Base-by-base conservation (phyloP, 768 basidiomycete species). In the Bullera alba region DNA sequence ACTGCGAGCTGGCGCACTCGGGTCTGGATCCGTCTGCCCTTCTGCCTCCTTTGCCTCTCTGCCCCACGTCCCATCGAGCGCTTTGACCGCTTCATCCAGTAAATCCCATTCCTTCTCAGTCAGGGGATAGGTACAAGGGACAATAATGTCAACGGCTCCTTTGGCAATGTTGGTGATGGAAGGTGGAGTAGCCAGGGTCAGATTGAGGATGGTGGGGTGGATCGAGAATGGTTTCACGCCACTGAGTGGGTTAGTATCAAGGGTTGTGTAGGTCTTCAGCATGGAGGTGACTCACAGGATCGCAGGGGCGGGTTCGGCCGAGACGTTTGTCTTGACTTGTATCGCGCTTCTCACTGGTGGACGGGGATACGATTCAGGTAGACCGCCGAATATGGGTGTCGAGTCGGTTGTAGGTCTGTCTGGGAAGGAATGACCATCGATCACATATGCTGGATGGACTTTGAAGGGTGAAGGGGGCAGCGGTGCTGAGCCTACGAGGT, bases 181-280 rank as follows among this genome's bases (percentile, higher is more conserved):
- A 4, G 66, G 63, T 10, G 60, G 51, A 15, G 52, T 50, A 3
- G 53, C 52, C 4, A 58, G 37, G 2, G 58, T 50, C 32, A 62
- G 43, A 46, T 64, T 57, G 37, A 68, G 61, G 46, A 65, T 48
- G n/a, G 63, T 63, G 6, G 66, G 63, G 43, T 67, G 65, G 42
- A 64, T 67, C 8, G 60, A 51, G 44, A 67, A 53, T 27, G 60
- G 56, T 44, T 58, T 57, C 28, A 58, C 50, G 7, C 53, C 52
- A 38, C 56, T 53, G 29, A n/a, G 32, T 23, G 6, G 25, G 23
- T n/a, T 32, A 5, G 28, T 25, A 43, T 43, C 42, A n/a, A n/a
- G n/a, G n/a, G n/a, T n/a, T 14, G 23, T 43, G 37, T 7, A 19
- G 22, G 8, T 21, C 6, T 21, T 44, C 8, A 6, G 42, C 8